Evolutionary conservation across 805 yeast species (phyloP).

Genomic region (Hanseniaspora osmophila): DNA sequence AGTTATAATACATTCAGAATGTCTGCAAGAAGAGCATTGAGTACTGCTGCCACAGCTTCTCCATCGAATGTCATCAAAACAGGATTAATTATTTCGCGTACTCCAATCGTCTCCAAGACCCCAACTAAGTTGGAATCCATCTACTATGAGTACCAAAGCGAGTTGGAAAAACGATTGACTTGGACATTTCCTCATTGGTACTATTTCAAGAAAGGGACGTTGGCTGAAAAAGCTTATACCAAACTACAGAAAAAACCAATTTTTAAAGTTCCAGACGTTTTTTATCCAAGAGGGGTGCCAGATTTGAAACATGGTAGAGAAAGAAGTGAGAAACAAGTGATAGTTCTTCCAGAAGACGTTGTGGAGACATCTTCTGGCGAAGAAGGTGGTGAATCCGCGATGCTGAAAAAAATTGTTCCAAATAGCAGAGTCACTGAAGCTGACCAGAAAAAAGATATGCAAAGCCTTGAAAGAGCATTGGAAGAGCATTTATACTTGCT

Average conservation of each 20-base stretch:
- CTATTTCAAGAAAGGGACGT: conserved; percentile 79
- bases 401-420: conserved; percentile 47
- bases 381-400: conserved; percentile 30
- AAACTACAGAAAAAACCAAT: conserved; percentile 67
- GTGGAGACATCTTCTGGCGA: conserved; percentile 22
- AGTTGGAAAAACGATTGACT: conserved; percentile 79
- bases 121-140: conserved; percentile 55
- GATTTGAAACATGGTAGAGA: conserved; percentile 82
- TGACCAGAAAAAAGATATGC: conserved; percentile 45
- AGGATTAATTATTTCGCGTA: conserved; percentile 59
- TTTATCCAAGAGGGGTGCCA: conserved; percentile 73
- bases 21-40: conserved; percentile 10
- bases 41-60: conserved; percentile 7
- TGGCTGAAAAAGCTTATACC: conserved; percentile 69
- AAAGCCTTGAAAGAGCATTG: conserved; percentile 65
- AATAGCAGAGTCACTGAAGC: conserved; percentile 67
- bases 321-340: conserved; percentile 64
- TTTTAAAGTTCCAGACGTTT: conserved; percentile 56
- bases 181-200: conserved; percentile 95
- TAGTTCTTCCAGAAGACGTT: conserved; percentile 59
- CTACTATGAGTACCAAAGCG: conserved; percentile 72
- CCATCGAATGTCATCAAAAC: conserved; percentile 22
- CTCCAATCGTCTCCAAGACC: conserved; percentile 75
- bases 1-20: conserved; percentile 1
- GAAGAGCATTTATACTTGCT: conserved; percentile 69